These are phyloP conservation scores for Pilasporangium apinafurcum DNA, from an alignment of 352 stramenopile species.

Conservation along the genomic window DNA sequence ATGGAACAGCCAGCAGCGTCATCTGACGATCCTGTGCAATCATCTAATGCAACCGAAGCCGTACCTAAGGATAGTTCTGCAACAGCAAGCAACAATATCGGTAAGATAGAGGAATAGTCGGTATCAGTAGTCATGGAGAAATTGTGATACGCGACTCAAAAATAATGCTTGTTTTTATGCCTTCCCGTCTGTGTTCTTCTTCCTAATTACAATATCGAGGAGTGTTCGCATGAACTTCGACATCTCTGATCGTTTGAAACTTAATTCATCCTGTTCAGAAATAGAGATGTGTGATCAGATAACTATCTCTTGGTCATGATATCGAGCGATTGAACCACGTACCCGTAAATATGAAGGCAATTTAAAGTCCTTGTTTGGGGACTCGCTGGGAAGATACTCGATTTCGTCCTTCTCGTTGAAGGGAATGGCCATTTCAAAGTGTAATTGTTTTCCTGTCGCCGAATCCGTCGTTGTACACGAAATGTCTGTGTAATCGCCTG, in stretches of 20 bases:
- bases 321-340: slow-evolving; percentile 4
- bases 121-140: no score
- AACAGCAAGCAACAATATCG: no score
- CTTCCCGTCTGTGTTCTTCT: slow-evolving; percentile 37
- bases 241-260: slow-evolving; percentile 73
- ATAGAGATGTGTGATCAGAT: background rate
- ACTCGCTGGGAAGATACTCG: slow-evolving; percentile 72
- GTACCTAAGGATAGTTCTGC: no score
- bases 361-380: slow-evolving; percentile 37
- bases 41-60: no score
- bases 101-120: no score
- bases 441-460: slow-evolving; percentile 52
- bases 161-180: no score
- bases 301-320: no score
- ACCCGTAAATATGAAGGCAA: slow-evolving; percentile 73
- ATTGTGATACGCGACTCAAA: background rate
- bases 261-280: slow-evolving; percentile 56
- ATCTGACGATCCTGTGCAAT: background rate
- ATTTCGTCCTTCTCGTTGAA: slow-evolving; percentile 58
- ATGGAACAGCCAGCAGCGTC: background rate
- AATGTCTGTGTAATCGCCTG: slow-evolving; percentile 53
- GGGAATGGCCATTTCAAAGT: slow-evolving; percentile 74
- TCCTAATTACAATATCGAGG: slow-evolving; percentile 75
- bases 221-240: slow-evolving; percentile 82
- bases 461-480: slow-evolving; percentile 64